Evolutionary conservation across 192 early-diverging fungal genomes (phyloP).

Genomic region (Linnemannia schmuckeri): DNA sequence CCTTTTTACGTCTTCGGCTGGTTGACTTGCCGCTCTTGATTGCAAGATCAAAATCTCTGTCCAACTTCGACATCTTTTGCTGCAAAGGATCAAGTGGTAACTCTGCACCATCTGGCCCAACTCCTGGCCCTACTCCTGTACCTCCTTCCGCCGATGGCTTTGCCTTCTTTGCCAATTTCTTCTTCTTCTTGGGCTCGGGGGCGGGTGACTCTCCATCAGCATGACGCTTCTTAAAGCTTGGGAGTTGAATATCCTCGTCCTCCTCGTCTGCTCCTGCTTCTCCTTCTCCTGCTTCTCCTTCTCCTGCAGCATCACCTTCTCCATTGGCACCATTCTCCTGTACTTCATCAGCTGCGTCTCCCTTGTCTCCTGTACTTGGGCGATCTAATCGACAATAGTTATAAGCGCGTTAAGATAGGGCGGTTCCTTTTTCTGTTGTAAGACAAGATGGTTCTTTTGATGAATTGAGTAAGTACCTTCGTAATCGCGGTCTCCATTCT

Average conservation of each 20-base stretch:
- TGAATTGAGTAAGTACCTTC: neutral
- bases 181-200: constrained; percentile 50
- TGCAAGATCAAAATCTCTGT: constrained; percentile 46
- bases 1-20: constrained; percentile 39
- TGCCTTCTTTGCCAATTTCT: constrained; percentile 20
- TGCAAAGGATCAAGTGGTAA: constrained; percentile 34
- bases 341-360: neutral
- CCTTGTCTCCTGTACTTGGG: constrained; percentile 4
- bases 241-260: constrained; percentile 31
- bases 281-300: neutral
- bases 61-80: constrained; percentile 31
- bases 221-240: constrained; percentile 44
- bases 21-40: constrained; percentile 47
- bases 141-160: neutral
- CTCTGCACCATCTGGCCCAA: constrained; percentile 14
- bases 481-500: constrained; percentile 14
- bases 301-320: constrained; percentile 8
- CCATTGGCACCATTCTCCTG: constrained; percentile 5
- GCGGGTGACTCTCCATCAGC: constrained; percentile 31
- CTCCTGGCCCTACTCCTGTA: neutral
- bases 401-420: too few species aligned
- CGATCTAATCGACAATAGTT: constrained; percentile 16
- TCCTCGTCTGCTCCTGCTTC: constrained; percentile 15
- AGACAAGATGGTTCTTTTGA: neutral
- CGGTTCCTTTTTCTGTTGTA: neutral